These are phyloP conservation scores for Arctium lappa DNA, from an alignment of 129 eudicot species.

Conservation along the genomic window DNA sequence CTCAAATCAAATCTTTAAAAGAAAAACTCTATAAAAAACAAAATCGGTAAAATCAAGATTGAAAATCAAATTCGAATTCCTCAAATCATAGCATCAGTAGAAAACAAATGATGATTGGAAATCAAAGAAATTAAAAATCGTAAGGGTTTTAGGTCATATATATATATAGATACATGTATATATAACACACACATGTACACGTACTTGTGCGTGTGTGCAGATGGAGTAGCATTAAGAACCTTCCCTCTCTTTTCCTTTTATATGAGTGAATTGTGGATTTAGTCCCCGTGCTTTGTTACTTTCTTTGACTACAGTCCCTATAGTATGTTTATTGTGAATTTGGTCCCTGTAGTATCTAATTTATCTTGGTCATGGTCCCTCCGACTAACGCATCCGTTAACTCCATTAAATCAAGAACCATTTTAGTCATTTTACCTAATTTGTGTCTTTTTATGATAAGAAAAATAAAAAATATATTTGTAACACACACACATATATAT, in stretches of 20 bases:
- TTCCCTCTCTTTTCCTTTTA: conserved; percentile 19
- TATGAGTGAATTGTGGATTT: too few relatives aligned
- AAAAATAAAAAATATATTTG: too few relatives aligned
- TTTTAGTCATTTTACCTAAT: too few relatives aligned
- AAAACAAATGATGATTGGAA: background rate
- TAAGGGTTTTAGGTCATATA: conserved; percentile 43
- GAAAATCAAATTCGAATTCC: conserved; percentile 29
- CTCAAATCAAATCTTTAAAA: conserved; percentile 16
- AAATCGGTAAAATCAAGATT: background rate
- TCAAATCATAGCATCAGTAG: conserved; percentile 13
- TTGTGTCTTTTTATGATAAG: too few relatives aligned
- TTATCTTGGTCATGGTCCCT: too few relatives aligned
- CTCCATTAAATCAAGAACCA: too few relatives aligned
- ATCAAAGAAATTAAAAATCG: conserved; percentile 14
- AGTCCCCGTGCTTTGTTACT: too few relatives aligned
- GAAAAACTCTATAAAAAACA: background rate
- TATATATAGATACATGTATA: conserved; percentile 11
- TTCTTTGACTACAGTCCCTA: too few relatives aligned
- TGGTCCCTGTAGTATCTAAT: too few relatives aligned
- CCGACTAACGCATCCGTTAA: too few relatives aligned
- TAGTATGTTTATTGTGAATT: too few relatives aligned
- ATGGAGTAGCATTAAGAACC: conserved; percentile 2
- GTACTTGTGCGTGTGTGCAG: conserved; percentile 15
- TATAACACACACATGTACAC: conserved; percentile 3
- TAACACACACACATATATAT: too few relatives aligned